phyloP scores from a whole-genome alignment of 176 grass and related monocot genomes.

The Elaeis guineensis region DNA sequence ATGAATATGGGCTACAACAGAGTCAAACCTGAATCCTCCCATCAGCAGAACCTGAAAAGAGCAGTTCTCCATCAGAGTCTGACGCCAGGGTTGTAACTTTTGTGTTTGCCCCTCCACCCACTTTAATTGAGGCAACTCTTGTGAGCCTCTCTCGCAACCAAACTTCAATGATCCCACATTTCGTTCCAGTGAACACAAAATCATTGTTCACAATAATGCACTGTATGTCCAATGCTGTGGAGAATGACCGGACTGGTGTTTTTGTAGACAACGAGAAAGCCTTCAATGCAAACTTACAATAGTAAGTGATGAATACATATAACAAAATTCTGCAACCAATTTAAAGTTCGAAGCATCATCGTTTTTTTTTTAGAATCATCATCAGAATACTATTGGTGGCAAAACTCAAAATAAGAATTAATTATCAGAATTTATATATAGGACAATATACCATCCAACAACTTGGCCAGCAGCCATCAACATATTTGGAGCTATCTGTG shows the following conservation, averaged over 20 bases:
- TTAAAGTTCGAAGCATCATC: not conserved
- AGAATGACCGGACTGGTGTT: not conserved
- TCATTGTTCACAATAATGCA: not conserved
- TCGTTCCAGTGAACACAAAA: constrained; percentile 4
- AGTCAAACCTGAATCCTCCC: constrained; percentile 1
- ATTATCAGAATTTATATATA: no score
- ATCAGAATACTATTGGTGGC: no score
- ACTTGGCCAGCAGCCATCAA: no score
- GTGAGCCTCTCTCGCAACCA: not conserved
- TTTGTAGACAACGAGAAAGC: not conserved
- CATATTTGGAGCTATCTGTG: no score
- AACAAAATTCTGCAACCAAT: not conserved
- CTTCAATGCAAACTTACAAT: not conserved
- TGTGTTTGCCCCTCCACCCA: not conserved
- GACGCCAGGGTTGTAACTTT: not conserved
- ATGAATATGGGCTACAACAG: not conserved
- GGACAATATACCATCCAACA: no score
- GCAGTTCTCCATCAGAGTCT: not conserved
- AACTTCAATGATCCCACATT: constrained; percentile 1
- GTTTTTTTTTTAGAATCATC: no score
- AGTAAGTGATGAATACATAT: not conserved
- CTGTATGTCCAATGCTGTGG: not conserved
- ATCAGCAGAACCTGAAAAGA: constrained; percentile 1
- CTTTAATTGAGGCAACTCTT: not conserved
- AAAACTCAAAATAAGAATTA: no score